phyloP scores from a whole-genome alignment of 345 rosid genomes.

The Brassica juncea region DNA sequence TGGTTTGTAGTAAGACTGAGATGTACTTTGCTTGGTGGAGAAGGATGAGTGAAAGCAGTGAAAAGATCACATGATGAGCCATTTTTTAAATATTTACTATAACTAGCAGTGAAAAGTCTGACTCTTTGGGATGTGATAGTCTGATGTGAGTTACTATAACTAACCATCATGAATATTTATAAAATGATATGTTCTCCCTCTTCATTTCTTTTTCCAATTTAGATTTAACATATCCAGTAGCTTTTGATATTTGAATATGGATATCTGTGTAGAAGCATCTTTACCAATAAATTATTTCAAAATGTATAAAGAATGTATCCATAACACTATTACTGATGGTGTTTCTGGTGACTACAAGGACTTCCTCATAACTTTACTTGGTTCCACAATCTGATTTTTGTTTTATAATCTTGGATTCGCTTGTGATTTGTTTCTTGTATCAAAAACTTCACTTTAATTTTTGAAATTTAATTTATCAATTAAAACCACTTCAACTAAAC shows the following conservation, averaged over 20 bases:
- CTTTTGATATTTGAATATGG: constrained; percentile 5
- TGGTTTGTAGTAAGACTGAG: neutral
- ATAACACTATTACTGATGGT: constrained; percentile 49
- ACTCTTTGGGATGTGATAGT: neutral
- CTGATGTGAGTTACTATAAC: neutral
- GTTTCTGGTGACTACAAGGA: constrained; percentile 69
- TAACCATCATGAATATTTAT: neutral
- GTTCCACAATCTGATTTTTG: constrained; percentile 48
- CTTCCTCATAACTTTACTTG: constrained; percentile 72
- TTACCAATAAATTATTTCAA: constrained; percentile 58
- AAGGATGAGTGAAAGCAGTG: neutral
- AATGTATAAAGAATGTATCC: constrained; percentile 54
- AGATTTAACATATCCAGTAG: neutral
- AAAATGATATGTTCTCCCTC: neutral
- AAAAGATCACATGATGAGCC: constrained; percentile 6
- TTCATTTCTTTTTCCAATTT: neutral
- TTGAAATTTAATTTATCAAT: too few relatives aligned
- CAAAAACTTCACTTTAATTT: neutral
- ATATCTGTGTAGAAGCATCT: constrained; percentile 1
- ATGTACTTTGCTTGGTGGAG: neutral
- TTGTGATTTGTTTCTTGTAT: constrained; percentile 22
- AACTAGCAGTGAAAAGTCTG: too few relatives aligned
- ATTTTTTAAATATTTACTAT: neutral
- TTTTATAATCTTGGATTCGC: neutral
- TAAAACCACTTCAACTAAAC: too few relatives aligned